Evolutionary conservation across 148 eudicot genomes (phyloP).

Genomic region (Dianthus caryophyllus): DNA sequence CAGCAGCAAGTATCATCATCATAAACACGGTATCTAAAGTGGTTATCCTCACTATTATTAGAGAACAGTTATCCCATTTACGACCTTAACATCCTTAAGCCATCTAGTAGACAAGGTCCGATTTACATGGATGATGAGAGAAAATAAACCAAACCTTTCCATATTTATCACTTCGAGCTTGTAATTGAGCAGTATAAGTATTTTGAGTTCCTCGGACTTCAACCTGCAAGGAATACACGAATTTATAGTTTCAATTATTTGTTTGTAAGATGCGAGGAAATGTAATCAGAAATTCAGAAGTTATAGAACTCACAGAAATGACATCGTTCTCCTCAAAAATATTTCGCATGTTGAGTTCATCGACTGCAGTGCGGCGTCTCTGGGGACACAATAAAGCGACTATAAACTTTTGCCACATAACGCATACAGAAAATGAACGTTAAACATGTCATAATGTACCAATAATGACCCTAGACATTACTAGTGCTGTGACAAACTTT

Average conservation of each 20-base stretch:
- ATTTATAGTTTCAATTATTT: neutral
- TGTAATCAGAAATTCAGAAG: neutral
- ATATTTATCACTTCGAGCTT: slow-evolving; percentile 94
- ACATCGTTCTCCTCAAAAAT: slow-evolving; percentile 89
- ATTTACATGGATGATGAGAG: neutral
- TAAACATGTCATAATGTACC: neutral
- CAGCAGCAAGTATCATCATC: neutral
- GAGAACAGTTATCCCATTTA: no score
- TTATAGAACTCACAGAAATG: slow-evolving; percentile 69
- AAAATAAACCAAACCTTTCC: slow-evolving; percentile 58
- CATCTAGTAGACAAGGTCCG: no score
- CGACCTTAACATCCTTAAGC: neutral
- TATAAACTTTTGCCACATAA: slow-evolving; percentile 1
- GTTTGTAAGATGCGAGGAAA: neutral
- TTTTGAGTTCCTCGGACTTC: slow-evolving; percentile 89
- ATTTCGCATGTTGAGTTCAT: slow-evolving; percentile 91
- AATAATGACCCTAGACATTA: neutral
- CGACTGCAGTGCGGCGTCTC: slow-evolving; percentile 87
- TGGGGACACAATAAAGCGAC: slow-evolving; percentile 24
- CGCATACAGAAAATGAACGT: neutral
- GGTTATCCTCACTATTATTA: neutral
- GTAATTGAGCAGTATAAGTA: slow-evolving; percentile 80
- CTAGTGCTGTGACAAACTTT: neutral
- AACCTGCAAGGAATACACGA: slow-evolving; percentile 40
- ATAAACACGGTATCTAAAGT: neutral